Evolutionary conservation across 305 asterid genomes (phyloP), one percentile per base, ranked within the genome.

Genomic region (Plantago lanceolata): DNA sequence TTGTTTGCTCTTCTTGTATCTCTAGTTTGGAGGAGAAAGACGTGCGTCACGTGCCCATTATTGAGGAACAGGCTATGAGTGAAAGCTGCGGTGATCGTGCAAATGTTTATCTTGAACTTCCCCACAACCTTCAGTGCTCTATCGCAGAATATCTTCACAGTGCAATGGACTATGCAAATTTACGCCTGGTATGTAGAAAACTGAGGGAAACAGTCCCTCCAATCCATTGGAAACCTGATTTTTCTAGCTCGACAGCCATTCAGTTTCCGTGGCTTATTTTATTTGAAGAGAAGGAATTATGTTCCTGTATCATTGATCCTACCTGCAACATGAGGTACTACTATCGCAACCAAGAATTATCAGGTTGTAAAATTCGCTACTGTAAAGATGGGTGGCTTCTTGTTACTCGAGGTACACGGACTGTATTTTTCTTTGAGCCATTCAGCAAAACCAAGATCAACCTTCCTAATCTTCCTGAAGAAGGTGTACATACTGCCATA

Each of bases 301-400:
- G 50, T 1, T 6, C 4, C 28, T 52, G 12, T 8, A 5, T 52
- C 7, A 8, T 2, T 14, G 13, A 52, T 52, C 29, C 57, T 1
- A 19, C 4, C 3, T 3, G 29, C 28, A 52, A 52, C 57, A 52
- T 52, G 28, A 8, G 11, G 28, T 52, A 18, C 13, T 52, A 52
- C 57, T 8, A 52, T 26, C 4, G 6, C 26, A 19, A 52, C 28
- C 17, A 45, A 45, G 57, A 52, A 52, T 19, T 52, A 8, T 52
- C 28, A 14, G 16, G 28, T 8, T 52, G 57, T 20, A 52, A 52
- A 52, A 20, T 19, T 19, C 28, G 26, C 28, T 52, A 52, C 57
- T 52, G 28, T 11, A 52, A 52, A 3, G 29, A 52, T 8, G 57
- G 57, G 26, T 52, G 57, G 57, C 26, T 52, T 52, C 57, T 52